phyloP scores from a whole-genome alignment of 2,329 filamentous ascomycete species.

The Colletotrichum eleusines region DNA sequence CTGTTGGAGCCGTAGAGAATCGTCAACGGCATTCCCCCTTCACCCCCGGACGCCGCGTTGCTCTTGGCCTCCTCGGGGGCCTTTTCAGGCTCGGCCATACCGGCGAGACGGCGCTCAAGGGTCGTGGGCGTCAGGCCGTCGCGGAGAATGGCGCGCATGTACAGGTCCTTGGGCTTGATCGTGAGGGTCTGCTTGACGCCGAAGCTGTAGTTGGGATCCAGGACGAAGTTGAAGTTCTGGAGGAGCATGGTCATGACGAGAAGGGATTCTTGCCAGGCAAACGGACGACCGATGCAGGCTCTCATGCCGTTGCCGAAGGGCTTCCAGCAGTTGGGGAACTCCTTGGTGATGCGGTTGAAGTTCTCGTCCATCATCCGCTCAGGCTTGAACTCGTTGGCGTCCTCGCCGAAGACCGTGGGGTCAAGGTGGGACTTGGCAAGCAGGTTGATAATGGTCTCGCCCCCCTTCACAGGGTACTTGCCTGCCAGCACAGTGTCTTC shows the following conservation, averaged over 20 bases:
- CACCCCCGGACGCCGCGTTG: constrained; percentile 17
- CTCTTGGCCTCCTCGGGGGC: not conserved
- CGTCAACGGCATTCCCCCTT: constrained; percentile 57
- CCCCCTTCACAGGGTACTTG: constrained; percentile 63
- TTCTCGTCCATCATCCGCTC: constrained; percentile 72
- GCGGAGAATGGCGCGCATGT: constrained; percentile 68
- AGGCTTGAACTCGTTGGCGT: constrained; percentile 69
- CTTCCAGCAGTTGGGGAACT: constrained; percentile 57
- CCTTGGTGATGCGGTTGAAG: constrained; percentile 53
- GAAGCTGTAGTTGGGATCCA: constrained; percentile 68
- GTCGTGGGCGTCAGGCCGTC: constrained; percentile 54
- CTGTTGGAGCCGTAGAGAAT: constrained; percentile 78
- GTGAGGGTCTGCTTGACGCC: constrained; percentile 67
- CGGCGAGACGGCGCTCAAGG: constrained; percentile 60
- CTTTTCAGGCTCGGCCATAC: constrained; percentile 41
- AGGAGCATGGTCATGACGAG: constrained; percentile 66
- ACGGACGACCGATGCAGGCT: constrained; percentile 65
- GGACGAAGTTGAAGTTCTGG: constrained; percentile 75
- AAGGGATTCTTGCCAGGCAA: constrained; percentile 67
- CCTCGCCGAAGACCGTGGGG: constrained; percentile 66
- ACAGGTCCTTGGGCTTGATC: constrained; percentile 70
- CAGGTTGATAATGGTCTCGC: constrained; percentile 58
- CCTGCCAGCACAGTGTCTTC: constrained; percentile 62
- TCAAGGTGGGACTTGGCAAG: constrained; percentile 66
- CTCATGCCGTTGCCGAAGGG: constrained; percentile 67